Conservation (phyloP, 495 filamentous ascomycete genomes). For the Hypomontagnella monticulosa region DNA sequence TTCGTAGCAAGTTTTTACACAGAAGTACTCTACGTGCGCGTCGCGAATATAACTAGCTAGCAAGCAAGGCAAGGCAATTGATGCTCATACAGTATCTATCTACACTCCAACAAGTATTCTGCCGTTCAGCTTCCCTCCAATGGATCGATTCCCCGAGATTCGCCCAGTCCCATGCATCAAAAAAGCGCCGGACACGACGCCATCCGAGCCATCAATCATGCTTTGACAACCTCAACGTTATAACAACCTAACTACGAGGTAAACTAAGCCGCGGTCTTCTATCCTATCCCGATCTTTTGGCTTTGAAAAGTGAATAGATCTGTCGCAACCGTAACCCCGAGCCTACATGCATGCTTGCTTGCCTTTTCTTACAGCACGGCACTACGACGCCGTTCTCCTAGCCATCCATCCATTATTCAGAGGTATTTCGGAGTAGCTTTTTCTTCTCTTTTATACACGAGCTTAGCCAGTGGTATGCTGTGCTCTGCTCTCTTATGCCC, state of each 20-base stretch:
- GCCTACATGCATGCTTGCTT: too few relatives aligned
- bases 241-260: too few relatives aligned
- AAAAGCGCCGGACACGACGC: neutral
- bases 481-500: constrained; percentile 1
- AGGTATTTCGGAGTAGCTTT: constrained; percentile 17
- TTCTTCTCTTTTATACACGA: constrained; percentile 35
- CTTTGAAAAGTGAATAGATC: constrained; percentile 5
- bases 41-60: constrained; percentile 6
- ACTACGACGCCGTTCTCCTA: constrained; percentile 3
- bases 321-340: neutral
- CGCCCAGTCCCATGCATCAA: neutral
- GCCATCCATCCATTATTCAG: constrained; percentile 21
- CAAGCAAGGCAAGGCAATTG: neutral
- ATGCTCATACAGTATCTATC: constrained; percentile 30
- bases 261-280: neutral
- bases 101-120: constrained; percentile 20
- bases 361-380: too few relatives aligned
- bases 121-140: neutral
- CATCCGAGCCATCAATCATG: constrained; percentile 4
- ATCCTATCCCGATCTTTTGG: constrained; percentile 7
- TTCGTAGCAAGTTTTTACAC: constrained; percentile 16
- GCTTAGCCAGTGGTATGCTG: neutral
- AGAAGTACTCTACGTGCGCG: constrained; percentile 4
- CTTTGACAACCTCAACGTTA: neutral
- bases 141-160: too few relatives aligned